Conservation (phyloP, 768 basidiomycete species). For the Hypholoma sublateritium region DNA sequence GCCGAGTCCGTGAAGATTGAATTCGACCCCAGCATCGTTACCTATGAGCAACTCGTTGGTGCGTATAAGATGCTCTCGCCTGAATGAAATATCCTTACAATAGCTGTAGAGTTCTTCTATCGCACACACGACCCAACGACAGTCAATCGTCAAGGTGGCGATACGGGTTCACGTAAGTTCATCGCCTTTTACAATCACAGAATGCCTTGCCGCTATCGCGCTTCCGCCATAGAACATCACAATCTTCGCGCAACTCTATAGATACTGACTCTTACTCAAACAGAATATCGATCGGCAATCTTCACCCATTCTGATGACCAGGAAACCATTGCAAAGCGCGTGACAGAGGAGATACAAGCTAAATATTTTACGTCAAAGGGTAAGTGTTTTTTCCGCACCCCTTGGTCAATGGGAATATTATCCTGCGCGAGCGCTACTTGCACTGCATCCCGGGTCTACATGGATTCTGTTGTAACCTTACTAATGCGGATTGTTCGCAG, state of each 20-base stretch:
- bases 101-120: slow-evolving; percentile 81
- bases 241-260: not conserved
- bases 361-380: slow-evolving; percentile 78
- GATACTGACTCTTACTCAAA: too few relatives aligned
- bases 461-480: not conserved
- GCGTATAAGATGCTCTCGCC: slow-evolving; percentile 27
- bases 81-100: not conserved
- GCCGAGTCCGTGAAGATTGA: slow-evolving; percentile 88
- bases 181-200: not conserved
- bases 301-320: slow-evolving; percentile 81
- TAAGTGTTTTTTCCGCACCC: not conserved
- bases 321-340: slow-evolving; percentile 62
- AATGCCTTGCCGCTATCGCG: too few relatives aligned
- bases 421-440: too few relatives aligned
- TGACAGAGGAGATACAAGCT: slow-evolving; percentile 81
- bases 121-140: slow-evolving; percentile 94
- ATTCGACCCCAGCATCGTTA: slow-evolving; percentile 77
- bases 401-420: too few relatives aligned
- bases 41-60: slow-evolving; percentile 87
- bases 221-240: not conserved
- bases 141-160: slow-evolving; percentile 72
- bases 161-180: slow-evolving; percentile 73
- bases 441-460: too few relatives aligned
- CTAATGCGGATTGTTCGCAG: slow-evolving; percentile 4
- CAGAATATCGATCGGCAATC: slow-evolving; percentile 94